Evolutionary conservation across 83 land plant genomes (phyloP), one percentile per base, ranked within the genome.

Genomic region (Diphasiastrum complanatum): DNA sequence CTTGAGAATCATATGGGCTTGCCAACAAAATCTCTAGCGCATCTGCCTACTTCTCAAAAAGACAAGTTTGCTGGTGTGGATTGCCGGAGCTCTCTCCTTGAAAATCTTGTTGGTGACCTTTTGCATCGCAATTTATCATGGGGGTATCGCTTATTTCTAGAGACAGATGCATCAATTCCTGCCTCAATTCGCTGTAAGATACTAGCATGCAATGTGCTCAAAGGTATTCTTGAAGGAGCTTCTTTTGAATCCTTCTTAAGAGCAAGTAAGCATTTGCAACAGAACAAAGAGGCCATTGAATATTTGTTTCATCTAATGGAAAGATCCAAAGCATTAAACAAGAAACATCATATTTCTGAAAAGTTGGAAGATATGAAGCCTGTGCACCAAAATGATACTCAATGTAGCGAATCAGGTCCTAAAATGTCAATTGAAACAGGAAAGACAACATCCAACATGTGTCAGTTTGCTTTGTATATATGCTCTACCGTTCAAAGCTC

Each of bases 161-260:
- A 64, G 48, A 70, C 32, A 41, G 73, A 70, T 29, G 25, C 68
- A 37, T 33, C 31, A 18, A 28, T 70, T n/a, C 61, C 59, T 1
- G 50, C 30, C 19, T 52, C 60, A 16, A n/a, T 63, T 14, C 59
- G 55, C 24, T 51, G 69, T 48, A 37, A 64, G 60, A 45, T 70
- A 29, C 61, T 51, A n/a, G 68, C 68, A n/a, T 70, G 73, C 48
- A 70, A 70, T 51, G 14, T 70, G 10, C 69, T 70, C 8, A 36
- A 69, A 63, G 33, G 45, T 12, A 26, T 70, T 28, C 22, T 70
- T n/a, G 73, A 63, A 43, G 53, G 73, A 27, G 70, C 26, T 52
- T 45, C 73, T 4, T 16, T 70, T 31, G 60, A 70, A 50, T 24
- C 70, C 8, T 70, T 63, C 51, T 53, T 63, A 6, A 22, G 69